phyloP scores from a whole-genome alignment of 2,329 filamentous ascomycete species.

The Xylaria sp. region DNA sequence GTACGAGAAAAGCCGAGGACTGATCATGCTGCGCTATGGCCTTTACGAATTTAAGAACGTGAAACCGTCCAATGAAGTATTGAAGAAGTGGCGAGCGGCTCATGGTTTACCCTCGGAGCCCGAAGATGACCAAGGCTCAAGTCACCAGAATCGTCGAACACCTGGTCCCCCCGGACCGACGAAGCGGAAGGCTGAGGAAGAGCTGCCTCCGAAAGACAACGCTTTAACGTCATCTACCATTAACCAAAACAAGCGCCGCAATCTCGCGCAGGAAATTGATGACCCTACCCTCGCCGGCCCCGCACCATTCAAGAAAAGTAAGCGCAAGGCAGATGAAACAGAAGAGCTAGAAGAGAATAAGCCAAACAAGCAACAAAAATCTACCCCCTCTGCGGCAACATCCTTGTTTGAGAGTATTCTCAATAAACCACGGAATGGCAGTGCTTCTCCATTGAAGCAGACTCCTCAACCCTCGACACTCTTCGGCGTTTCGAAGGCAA shows the following conservation, averaged over 20 bases:
- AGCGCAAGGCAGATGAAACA: slow-evolving; percentile 62
- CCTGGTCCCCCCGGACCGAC: slow-evolving; percentile 50
- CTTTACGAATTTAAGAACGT: slow-evolving; percentile 72
- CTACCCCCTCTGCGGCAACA: slow-evolving; percentile 64
- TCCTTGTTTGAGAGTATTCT: slow-evolving; percentile 68
- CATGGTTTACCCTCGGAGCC: slow-evolving; percentile 65
- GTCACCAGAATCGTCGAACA: slow-evolving; percentile 46
- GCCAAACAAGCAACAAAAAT: slow-evolving; percentile 63
- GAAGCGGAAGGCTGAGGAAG: slow-evolving; percentile 69
- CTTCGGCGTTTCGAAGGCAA: slow-evolving; percentile 40
- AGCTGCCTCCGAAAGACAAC: slow-evolving; percentile 55
- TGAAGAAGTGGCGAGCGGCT: slow-evolving; percentile 68
- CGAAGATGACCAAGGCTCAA: slow-evolving; percentile 53
- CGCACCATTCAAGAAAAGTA: slow-evolving; percentile 58
- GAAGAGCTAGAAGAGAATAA: slow-evolving; percentile 60
- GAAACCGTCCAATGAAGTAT: slow-evolving; percentile 66
- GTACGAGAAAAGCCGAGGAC: slow-evolving; percentile 71
- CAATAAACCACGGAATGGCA: slow-evolving; percentile 58
- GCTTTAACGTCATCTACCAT: slow-evolving; percentile 51
- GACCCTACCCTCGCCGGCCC: slow-evolving; percentile 52
- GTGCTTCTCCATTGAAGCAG: slow-evolving; percentile 44
- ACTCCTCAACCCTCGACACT: slow-evolving; percentile 36
- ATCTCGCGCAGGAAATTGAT: slow-evolving; percentile 53
- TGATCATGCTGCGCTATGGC: slow-evolving; percentile 70
- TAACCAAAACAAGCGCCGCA: slow-evolving; percentile 63